These are phyloP conservation scores for Candida ortonii DNA, from an alignment of 805 yeast genomes.

Conservation along the genomic window DNA sequence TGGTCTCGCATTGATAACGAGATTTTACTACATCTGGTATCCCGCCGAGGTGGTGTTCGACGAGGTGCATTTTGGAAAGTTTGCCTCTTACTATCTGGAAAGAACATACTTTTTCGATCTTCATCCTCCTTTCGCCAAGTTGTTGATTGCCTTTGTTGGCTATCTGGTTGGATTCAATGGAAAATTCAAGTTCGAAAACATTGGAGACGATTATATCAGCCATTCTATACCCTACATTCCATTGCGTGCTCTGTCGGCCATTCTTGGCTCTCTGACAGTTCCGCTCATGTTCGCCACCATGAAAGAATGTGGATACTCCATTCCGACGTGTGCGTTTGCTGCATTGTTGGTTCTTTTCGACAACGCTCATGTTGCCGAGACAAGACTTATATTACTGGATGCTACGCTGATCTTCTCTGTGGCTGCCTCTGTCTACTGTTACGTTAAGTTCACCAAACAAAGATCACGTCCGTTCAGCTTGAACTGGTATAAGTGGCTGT, in stretches of 20 bases:
- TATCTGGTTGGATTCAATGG: constrained; percentile 89
- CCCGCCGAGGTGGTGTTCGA: constrained; percentile 82
- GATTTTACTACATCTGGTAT: constrained; percentile 59
- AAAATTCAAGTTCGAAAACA: constrained; percentile 83
- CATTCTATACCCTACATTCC: constrained; percentile 85
- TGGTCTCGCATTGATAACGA: constrained; percentile 42
- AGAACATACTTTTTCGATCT: constrained; percentile 92
- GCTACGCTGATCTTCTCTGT: constrained; percentile 83
- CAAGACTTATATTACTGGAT: constrained; percentile 87
- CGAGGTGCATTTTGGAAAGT: constrained; percentile 85
- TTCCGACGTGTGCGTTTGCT: constrained; percentile 76
- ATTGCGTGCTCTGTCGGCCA: constrained; percentile 72
- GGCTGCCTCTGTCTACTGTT: constrained; percentile 73
- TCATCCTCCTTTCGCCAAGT: constrained; percentile 97
- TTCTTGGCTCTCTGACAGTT: constrained; percentile 77
- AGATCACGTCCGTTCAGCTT: constrained; percentile 62
- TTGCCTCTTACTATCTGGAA: constrained; percentile 81
- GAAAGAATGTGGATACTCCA: constrained; percentile 79
- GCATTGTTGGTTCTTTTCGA: constrained; percentile 76
- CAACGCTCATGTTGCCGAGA: constrained; percentile 86
- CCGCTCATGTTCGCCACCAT: constrained; percentile 82
- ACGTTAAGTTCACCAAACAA: constrained; percentile 74
- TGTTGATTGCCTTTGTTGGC: constrained; percentile 87
- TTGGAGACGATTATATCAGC: constrained; percentile 77
- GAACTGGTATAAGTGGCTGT: constrained; percentile 87